Conservation (phyloP, 371 early-diverging fungal genomes). For the Enteropsectra breve region DNA sequence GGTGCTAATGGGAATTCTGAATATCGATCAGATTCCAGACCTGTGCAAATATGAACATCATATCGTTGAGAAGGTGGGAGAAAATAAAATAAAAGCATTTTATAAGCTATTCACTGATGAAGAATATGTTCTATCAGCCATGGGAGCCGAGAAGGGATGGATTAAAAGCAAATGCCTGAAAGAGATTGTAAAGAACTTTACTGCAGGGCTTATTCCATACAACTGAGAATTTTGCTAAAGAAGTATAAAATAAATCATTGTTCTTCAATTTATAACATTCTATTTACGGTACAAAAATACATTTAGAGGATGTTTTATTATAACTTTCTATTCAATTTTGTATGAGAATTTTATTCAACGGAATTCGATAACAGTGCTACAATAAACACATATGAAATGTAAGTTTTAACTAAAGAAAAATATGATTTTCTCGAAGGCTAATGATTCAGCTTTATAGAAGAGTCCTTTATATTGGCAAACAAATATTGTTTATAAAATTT, state of each 20-base stretch:
- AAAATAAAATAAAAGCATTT: constrained; percentile 36
- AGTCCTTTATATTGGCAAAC: no score
- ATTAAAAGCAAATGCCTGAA: constrained; percentile 45
- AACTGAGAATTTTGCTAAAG: background rate
- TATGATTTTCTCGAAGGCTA: no score
- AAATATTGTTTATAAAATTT: no score
- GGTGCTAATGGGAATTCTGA: constrained; percentile 91
- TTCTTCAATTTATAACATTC: background rate
- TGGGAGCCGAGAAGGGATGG: constrained; percentile 37
- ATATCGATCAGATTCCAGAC: constrained; percentile 92
- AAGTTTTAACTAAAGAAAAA: no score
- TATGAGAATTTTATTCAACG: background rate
- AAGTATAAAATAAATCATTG: background rate
- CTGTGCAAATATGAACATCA: constrained; percentile 35
- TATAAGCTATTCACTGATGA: constrained; percentile 35
- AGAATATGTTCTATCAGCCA: constrained; percentile 33
- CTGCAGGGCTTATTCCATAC: constrained; percentile 24
- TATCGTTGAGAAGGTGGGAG: constrained; percentile 53
- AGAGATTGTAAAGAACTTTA: constrained; percentile 51
- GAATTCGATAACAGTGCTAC: no score
- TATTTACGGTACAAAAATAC: background rate
- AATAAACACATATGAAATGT: no score
- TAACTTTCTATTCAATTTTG: background rate
- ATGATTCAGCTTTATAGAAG: no score
- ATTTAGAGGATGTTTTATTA: background rate